Percentiles rank a stretch among this genome's conserved stretches.
Evolutionary conservation across 2,329 filamentous ascomycete species (phyloP).

Genomic region (Fusarium sp.): DNA sequence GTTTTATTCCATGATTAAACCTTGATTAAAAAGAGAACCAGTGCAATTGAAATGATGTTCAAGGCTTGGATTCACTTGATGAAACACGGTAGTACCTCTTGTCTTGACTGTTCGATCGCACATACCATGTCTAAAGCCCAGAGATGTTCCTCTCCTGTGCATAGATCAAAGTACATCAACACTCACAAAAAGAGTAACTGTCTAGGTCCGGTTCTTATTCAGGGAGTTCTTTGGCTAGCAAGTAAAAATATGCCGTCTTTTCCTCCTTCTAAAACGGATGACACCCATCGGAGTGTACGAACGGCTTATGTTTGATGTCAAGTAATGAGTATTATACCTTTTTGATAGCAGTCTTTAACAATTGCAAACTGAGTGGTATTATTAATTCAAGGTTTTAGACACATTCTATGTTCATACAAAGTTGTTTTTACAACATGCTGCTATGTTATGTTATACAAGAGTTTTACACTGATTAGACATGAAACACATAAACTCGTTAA

Average conservation of each 20-base stretch:
- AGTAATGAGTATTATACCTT: background rate
- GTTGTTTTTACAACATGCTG: conserved; percentile 18
- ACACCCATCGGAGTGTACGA: no score
- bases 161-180: background rate
- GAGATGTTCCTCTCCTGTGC: background rate
- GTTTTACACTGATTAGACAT: conserved; percentile 33
- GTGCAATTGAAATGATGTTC: conserved; percentile 2
- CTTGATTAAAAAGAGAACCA: no score
- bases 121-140: background rate
- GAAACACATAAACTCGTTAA: conserved; percentile 46
- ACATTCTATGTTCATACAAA: conserved; percentile 30
- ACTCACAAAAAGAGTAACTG: no score
- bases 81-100: background rate
- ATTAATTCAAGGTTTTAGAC: conserved; percentile 21
- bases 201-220: no score
- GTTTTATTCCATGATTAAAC: conserved; percentile 6
- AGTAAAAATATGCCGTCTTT: no score
- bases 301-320: no score
- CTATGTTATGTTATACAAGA: conserved; percentile 20
- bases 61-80: background rate
- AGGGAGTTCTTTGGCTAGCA: no score
- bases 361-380: conserved; percentile 12
- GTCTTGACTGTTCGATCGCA: background rate
- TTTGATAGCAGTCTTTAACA: background rate
- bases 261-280: no score